Conservation (phyloP, 768 basidiomycete species). For the Leccinum truebloodii region DNA sequence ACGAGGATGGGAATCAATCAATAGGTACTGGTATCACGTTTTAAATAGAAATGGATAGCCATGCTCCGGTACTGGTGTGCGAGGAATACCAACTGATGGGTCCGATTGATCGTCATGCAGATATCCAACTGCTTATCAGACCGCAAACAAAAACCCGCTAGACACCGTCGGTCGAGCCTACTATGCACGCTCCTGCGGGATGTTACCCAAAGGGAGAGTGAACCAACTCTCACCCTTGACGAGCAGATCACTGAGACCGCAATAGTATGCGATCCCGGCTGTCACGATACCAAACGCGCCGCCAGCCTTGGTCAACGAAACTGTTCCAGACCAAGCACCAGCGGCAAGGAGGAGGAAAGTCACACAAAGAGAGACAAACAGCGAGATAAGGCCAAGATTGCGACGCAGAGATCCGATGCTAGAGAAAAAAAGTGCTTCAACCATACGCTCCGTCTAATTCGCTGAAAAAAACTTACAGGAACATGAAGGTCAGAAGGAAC, state of each 20-base stretch:
- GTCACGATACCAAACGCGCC: slow-evolving; percentile 49
- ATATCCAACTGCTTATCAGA: slow-evolving; percentile 1
- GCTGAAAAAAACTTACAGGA: slow-evolving; percentile 48
- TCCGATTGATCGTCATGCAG: neutral
- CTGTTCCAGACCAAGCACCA: slow-evolving; percentile 37
- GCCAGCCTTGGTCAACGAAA: slow-evolving; percentile 37
- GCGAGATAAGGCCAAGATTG: slow-evolving; percentile 47
- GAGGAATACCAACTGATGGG: slow-evolving; percentile 2
- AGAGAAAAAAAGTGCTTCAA: slow-evolving; percentile 4
- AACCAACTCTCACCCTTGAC: slow-evolving; percentile 40
- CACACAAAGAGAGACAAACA: slow-evolving; percentile 54
- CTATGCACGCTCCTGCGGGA: slow-evolving; percentile 12
- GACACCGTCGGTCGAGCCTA: neutral
- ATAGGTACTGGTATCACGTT: neutral
- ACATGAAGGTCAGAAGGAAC: slow-evolving; percentile 69
- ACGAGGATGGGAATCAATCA: neutral
- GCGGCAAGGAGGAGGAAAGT: slow-evolving; percentile 52
- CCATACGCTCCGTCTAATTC: neutral
- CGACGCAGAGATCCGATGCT: slow-evolving; percentile 53
- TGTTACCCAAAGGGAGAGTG: slow-evolving; percentile 40
- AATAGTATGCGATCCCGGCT: slow-evolving; percentile 49
- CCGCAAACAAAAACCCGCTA: slow-evolving; percentile 4
- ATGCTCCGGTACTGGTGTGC: neutral
- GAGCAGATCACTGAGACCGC: slow-evolving; percentile 44
- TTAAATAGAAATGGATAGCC: slow-evolving; percentile 1